Evolutionary conservation across 306 rosid genomes (phyloP).

Genomic region (Lathyrus aphaca): DNA sequence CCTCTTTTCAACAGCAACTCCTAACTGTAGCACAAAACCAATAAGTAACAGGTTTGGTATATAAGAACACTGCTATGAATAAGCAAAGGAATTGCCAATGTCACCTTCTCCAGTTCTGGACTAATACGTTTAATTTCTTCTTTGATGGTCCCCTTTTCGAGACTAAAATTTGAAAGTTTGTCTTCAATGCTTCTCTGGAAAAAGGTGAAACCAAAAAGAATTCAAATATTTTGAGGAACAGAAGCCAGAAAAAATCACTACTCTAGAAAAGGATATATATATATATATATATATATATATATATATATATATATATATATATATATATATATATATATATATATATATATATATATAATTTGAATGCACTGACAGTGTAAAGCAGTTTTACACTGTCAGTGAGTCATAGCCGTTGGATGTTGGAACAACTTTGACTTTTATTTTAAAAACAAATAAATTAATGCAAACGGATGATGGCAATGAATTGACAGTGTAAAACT

Average conservation of each 20-base stretch:
- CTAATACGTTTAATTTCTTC: conserved; percentile 76
- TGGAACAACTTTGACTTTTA: too few relatives aligned
- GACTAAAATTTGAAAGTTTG: conserved; percentile 71
- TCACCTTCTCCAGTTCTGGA: conserved; percentile 84
- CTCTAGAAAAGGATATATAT: not conserved
- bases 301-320: too few relatives aligned
- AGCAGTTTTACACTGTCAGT: too few relatives aligned
- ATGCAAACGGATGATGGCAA: too few relatives aligned
- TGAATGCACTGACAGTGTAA: too few relatives aligned
- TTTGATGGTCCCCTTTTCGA: conserved; percentile 68
- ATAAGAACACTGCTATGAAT: conserved; percentile 24
- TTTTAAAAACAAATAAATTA: too few relatives aligned
- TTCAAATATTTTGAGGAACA: conserved; percentile 35
- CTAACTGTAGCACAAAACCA: conserved; percentile 57
- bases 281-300: too few relatives aligned
- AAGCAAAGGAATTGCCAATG: conserved; percentile 35
- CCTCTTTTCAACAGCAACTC: conserved; percentile 64
- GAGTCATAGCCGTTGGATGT: too few relatives aligned
- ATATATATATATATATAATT: too few relatives aligned
- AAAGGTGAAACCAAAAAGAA: conserved; percentile 21
- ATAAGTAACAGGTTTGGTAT: conserved; percentile 27
- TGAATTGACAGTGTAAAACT: too few relatives aligned
- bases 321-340: too few relatives aligned
- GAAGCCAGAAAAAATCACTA: conserved; percentile 14
- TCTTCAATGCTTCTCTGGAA: conserved; percentile 85